These are phyloP conservation scores for Cladosporium austrohemisphaericum DNA, from an alignment of 2,329 filamentous ascomycete species.

Conservation along the genomic window DNA sequence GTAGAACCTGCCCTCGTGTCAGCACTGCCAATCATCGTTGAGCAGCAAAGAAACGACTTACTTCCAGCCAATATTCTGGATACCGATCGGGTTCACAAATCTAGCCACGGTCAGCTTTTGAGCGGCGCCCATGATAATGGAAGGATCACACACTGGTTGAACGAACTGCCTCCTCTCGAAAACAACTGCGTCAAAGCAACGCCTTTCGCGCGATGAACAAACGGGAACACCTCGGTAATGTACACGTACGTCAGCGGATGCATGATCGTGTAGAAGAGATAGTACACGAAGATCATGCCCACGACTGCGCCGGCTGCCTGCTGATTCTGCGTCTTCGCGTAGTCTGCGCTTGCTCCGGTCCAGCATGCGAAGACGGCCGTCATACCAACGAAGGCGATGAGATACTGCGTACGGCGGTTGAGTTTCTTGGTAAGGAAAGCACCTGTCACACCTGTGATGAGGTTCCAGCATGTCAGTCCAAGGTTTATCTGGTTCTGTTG, in stretches of 20 bases:
- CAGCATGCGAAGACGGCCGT: conserved; percentile 10
- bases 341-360: conserved; percentile 12
- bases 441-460: conserved; percentile 10
- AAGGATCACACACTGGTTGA: conserved; percentile 11
- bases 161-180: conserved; percentile 7
- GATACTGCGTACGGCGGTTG: conserved; percentile 20
- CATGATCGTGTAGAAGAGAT: conserved; percentile 15
- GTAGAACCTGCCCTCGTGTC: conserved; percentile 4
- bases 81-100: conserved; percentile 22
- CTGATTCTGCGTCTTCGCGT: conserved; percentile 6
- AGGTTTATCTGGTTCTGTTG: conserved; percentile 37
- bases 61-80: conserved; percentile 19
- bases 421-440: conserved; percentile 12
- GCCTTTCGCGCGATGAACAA: conserved; percentile 11
- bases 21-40: neutral
- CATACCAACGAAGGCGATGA: conserved; percentile 22
- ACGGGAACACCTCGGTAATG: conserved; percentile 16
- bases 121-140: neutral
- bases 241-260: conserved; percentile 16
- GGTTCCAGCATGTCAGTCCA: conserved; percentile 15
- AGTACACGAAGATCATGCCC: conserved; percentile 15
- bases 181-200: conserved; percentile 12
- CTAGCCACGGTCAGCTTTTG: neutral
- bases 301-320: conserved; percentile 15
- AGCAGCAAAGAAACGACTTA: neutral